Base-by-base conservation (phyloP, 306 rosid species). In the Ceratonia siliqua region DNA sequence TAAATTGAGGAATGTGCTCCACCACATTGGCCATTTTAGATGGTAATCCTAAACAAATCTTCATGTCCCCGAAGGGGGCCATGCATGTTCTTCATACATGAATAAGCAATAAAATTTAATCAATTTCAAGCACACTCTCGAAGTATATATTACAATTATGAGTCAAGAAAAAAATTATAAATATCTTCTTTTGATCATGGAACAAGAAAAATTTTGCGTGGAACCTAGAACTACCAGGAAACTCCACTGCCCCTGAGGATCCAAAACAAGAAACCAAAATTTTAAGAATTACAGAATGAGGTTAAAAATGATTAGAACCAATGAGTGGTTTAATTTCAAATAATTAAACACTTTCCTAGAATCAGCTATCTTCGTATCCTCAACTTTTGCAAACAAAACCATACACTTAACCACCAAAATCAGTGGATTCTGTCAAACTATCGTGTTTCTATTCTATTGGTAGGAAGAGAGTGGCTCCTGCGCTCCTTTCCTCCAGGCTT, bases 401-500 rank as follows among this genome's bases (percentile, higher is more conserved):
- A 68, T 58, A 83, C 46, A 74, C 67, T 78, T 83, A 78, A 78
- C 77, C 86, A 55, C 82, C 85, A 73, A 68, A 84, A 76, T 84
- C 87, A 9, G 83, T 61, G 58, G 89, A 78, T 71, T 84, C 84
- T 68, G 81, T 56, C 62, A 80, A 58, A 69, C 86, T 78, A 71
- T 77, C 62, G 48, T 73, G 94, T 68, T 77, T 89, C 82, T 62
- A 85, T 72, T 81, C 68, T 85, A 66, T 39, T 62, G 24, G 84
- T 81, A 4, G 94, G 94, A 46, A 89, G 94, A 57, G 88, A 68
- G 73, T 79, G 83, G 66, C 78, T 87, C 72, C 88, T 18, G 41
- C 94, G 91, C 33, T 89, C 94, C 71, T 89, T 89, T 43, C 94
- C 91, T 27, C 94, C 94, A 0, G 94, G 94, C 75, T 89, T 89